Evolutionary conservation across 306 rosid genomes (phyloP).

Genomic region (Lotus japonicus): DNA sequence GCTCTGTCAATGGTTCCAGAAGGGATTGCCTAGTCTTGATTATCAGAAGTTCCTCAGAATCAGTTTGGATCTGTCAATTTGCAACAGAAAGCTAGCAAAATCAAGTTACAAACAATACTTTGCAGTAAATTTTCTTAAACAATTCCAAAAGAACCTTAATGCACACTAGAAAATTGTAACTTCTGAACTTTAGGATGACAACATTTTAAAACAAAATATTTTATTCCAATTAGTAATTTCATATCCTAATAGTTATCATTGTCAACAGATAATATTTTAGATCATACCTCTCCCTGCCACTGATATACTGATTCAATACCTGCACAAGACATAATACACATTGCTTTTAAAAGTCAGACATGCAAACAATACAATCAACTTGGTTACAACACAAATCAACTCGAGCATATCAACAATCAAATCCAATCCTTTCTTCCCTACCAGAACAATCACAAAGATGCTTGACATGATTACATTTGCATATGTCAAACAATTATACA

Average conservation of each 20-base stretch:
- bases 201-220: neutral
- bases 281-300: slow-evolving; percentile 90
- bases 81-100: slow-evolving; percentile 7
- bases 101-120: slow-evolving; percentile 13
- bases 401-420: neutral
- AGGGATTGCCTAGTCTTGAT: slow-evolving; percentile 92
- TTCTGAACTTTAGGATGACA: neutral
- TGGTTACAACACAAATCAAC: slow-evolving; percentile 2
- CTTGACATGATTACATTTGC: neutral
- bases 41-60: slow-evolving; percentile 78
- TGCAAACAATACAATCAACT: slow-evolving; percentile 2
- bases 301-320: slow-evolving; percentile 79
- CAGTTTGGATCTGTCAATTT: slow-evolving; percentile 62
- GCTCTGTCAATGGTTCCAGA: slow-evolving; percentile 71
- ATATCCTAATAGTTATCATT: neutral
- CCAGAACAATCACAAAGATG: neutral
- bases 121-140: neutral
- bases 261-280: neutral
- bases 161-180: neutral
- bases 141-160: neutral
- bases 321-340: slow-evolving; percentile 31
- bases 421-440: neutral
- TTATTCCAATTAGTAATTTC: neutral
- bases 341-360: neutral
- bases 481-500: neutral